phyloP scores from a whole-genome alignment of 257 asterid species.

The Primulina eburnea region DNA sequence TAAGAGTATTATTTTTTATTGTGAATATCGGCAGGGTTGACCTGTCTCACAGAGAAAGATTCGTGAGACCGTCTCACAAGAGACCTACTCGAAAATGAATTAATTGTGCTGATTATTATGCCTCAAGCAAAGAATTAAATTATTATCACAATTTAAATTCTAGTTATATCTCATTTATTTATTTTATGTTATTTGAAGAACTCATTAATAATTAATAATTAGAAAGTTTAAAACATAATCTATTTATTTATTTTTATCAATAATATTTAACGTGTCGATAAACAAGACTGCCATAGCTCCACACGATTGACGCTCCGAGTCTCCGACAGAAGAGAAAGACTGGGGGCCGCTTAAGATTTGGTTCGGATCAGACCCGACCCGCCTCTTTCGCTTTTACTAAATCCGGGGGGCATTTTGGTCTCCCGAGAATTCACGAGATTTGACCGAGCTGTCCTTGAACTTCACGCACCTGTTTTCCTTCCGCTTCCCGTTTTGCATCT shows the following conservation, averaged over 20 bases:
- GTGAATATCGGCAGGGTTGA: too few species aligned
- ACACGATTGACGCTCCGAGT: background rate
- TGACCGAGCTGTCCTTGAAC: conserved; percentile 40
- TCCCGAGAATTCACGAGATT: background rate
- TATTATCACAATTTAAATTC: too few species aligned
- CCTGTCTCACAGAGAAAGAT: too few species aligned
- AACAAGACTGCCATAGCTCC: conserved; percentile 1
- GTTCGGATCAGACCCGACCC: conserved; percentile 25
- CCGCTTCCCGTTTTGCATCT: conserved; percentile 26
- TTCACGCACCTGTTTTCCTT: conserved; percentile 17
- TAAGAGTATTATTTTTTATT: too few species aligned
- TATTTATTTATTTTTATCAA: background rate
- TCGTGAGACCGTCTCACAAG: too few species aligned
- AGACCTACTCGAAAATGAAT: too few species aligned
- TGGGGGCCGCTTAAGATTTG: conserved; percentile 36
- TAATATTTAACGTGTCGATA: conserved; percentile 27
- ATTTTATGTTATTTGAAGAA: too few species aligned
- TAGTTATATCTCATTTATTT: too few species aligned
- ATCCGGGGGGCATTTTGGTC: conserved; percentile 53
- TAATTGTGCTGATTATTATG: background rate
- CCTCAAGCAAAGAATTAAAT: background rate
- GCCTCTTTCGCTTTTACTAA: conserved; percentile 22
- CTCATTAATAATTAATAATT: background rate
- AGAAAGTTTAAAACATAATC: background rate
- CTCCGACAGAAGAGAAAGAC: conserved; percentile 27